Evolutionary conservation across 2,329 filamentous ascomycete genomes (phyloP), one percentile per base, ranked within the genome.

Genomic region (Aureobasidium mangrovei): DNA sequence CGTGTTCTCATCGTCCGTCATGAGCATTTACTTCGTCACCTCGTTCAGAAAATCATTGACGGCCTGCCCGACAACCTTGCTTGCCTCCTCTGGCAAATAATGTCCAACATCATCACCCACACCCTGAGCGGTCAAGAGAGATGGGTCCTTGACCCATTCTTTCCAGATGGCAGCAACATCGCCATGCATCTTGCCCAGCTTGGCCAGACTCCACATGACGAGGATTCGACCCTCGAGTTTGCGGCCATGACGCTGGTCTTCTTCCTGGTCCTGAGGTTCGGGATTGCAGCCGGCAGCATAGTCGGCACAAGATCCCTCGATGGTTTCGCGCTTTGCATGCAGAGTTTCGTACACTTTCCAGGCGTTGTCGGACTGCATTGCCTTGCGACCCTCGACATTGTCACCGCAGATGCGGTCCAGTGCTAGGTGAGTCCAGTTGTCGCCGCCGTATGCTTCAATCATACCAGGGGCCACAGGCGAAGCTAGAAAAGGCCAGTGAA

Each of bases 401-500:
- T 43, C 47, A 12, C 65, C 65, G 27, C 60, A 60, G 33, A 61
- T 59, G 18, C 64, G 61, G 7, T 62, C 60, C 29, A 77, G 65
- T 45, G 63, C 63, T 4, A 61, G 60, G 24, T 63, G 62, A 24
- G 63, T 64, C 64, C 69, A 78, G 6, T 65, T 62, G 7, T 62
- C 71, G 1, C 69, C 71, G 9, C 75, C 74, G 49, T 70, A 69
- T 3, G 68, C 67, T 45, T 63, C 60, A 48, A 79, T 72, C 62
- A 77, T 68, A 8, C 67, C 60, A 12, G 71, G 69, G 1, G 75
- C 74, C 0, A 72, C 54, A 4, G 72, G 67, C 33, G 74, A 74
- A 8, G 76, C 75, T 6, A 79, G 67, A 38, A 79, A 69, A 3
- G 76, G 69, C 76, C 76, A 79, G 64, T 79, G 76, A 61, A 72